Evolutionary conservation across 2,329 filamentous ascomycete species (phyloP).

Genomic region (Aspergillus puulaauensis): DNA sequence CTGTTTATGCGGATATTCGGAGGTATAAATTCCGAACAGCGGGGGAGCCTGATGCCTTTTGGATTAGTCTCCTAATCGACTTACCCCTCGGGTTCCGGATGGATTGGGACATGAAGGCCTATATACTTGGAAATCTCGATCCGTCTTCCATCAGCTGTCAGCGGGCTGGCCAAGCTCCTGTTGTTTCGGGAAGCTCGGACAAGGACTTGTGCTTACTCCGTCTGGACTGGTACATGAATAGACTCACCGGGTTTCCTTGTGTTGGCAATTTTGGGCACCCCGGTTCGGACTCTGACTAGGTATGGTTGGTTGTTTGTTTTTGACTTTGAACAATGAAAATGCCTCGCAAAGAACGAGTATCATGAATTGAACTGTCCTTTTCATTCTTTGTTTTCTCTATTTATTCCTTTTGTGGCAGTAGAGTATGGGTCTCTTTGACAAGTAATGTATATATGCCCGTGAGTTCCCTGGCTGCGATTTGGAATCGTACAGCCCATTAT

Average conservation of each 20-base stretch:
- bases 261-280: neutral
- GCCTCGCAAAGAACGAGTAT: too few relatives aligned
- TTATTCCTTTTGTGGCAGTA: too few relatives aligned
- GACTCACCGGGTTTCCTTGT: neutral
- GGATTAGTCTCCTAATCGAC: neutral
- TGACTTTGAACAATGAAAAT: too few relatives aligned
- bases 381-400: too few relatives aligned
- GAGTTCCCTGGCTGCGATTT: too few relatives aligned
- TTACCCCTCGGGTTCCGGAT: neutral
- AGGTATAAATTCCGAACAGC: neutral
- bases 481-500: too few relatives aligned
- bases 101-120: neutral
- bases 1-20: neutral
- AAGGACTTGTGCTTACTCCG: neutral
- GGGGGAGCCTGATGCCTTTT: neutral
- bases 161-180: neutral
- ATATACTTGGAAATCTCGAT: neutral
- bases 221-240: neutral
- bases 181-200: neutral
- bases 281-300: too few relatives aligned
- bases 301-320: too few relatives aligned
- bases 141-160: neutral
- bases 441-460: too few relatives aligned
- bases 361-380: too few relatives aligned
- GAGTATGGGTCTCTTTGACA: too few relatives aligned